A percentile compares a stretch with the other conserved stretches of the same genome.
Conservation (phyloP, 805 yeast species). For the Metschnikowia henanensis region DNA sequence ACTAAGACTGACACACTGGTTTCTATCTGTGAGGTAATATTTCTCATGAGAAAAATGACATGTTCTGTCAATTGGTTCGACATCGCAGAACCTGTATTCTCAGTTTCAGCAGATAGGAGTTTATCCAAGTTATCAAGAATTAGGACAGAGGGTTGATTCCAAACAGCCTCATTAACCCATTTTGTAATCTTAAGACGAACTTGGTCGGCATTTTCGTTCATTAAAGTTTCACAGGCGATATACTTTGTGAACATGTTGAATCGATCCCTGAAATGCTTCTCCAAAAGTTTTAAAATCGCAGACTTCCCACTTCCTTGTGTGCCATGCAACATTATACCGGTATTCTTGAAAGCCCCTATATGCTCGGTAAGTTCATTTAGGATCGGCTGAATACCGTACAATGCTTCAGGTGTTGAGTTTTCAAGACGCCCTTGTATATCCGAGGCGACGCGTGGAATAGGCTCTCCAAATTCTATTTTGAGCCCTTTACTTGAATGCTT, state of each 20-base stretch:
- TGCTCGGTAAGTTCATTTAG: constrained; percentile 40
- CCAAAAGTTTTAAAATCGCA: constrained; percentile 45
- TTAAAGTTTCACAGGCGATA: constrained; percentile 52
- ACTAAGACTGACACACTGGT: constrained; percentile 57
- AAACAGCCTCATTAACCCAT: constrained; percentile 54
- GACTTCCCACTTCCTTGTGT: constrained; percentile 84
- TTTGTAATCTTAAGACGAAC: constrained; percentile 45
- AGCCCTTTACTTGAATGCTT: constrained; percentile 25
- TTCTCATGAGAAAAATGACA: constrained; percentile 45
- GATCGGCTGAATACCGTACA: constrained; percentile 54
- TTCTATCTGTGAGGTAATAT: constrained; percentile 44
- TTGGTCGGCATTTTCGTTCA: constrained; percentile 53
- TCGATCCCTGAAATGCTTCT: constrained; percentile 32
- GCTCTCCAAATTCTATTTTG: constrained; percentile 51
- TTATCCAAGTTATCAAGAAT: constrained; percentile 79
- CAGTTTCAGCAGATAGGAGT: constrained; percentile 64
- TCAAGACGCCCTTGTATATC: constrained; percentile 26
- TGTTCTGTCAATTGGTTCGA: constrained; percentile 67
- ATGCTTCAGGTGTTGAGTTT: constrained; percentile 29
- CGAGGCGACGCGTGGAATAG: constrained; percentile 45
- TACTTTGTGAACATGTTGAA: constrained; percentile 47
- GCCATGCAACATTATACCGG: constrained; percentile 69
- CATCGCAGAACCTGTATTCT: constrained; percentile 56
- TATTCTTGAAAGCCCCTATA: constrained; percentile 42
- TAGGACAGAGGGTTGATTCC: constrained; percentile 78